Percentiles rank a stretch among this genome's conserved stretches.
These are phyloP conservation scores for Taiozyma sp. DNA, from an alignment of 1,139 yeast species.

Conservation along the genomic window DNA sequence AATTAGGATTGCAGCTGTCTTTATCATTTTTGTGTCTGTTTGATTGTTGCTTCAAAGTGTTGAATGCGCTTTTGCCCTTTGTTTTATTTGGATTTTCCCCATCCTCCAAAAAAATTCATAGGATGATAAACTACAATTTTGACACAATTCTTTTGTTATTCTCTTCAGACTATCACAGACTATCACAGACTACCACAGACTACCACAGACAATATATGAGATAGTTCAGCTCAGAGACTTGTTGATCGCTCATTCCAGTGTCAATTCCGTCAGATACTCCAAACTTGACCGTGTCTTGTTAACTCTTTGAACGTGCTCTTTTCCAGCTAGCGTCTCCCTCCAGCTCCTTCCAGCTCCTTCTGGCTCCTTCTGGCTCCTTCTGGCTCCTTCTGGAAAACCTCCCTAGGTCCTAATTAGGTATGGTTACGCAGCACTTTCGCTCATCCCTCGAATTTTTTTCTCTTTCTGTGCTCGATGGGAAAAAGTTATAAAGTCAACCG, in stretches of 20 bases:
- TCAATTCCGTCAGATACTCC: too few species aligned
- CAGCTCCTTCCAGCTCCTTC: neutral
- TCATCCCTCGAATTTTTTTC: neutral
- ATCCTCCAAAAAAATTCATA: too few species aligned
- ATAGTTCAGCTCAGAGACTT: too few species aligned
- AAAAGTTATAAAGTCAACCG: neutral
- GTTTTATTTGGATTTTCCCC: neutral
- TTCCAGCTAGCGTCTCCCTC: neutral
- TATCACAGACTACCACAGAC: too few species aligned
- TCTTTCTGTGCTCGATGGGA: neutral
- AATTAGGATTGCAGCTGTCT: constrained; percentile 9
- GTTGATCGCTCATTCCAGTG: too few species aligned
- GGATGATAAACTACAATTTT: too few species aligned
- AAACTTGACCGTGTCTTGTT: too few species aligned
- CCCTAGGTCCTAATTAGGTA: neutral
- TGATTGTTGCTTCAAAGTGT: neutral
- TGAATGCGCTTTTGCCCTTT: neutral
- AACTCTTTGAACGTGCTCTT: too few species aligned
- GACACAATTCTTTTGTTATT: too few species aligned
- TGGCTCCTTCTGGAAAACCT: neutral
- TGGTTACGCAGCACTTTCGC: neutral
- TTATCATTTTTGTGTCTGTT: neutral
- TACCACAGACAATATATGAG: too few species aligned
- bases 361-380: neutral
- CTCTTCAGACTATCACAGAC: too few species aligned